phyloP scores from a whole-genome alignment of 1,139 yeast genomes.

The Diutina mesorugosa region DNA sequence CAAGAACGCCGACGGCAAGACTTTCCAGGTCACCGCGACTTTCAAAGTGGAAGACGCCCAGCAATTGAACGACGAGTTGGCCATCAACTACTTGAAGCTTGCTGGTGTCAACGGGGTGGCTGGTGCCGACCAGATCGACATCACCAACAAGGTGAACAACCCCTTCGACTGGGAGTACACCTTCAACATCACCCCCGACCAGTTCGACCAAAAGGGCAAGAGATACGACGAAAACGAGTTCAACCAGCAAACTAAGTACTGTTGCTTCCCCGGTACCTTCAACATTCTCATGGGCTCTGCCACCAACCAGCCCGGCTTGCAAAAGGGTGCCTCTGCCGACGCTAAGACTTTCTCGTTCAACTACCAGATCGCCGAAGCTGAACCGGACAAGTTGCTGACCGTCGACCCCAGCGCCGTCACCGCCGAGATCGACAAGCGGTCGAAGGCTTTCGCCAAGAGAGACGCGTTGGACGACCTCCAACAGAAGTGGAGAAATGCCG shows the following conservation, averaged over 20 bases:
- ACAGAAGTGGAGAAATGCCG: not conserved
- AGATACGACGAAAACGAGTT: not conserved
- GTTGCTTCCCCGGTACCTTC: not conserved
- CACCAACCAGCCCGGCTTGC: not conserved
- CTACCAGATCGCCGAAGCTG: not conserved
- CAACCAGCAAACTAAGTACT: not conserved
- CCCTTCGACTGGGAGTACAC: slow-evolving; percentile 1
- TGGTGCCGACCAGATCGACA: not conserved
- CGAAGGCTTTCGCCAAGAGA: not conserved
- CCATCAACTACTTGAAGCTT: not conserved
- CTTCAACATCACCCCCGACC: not conserved
- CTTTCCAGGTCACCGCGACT: not conserved
- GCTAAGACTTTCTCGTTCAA: not conserved
- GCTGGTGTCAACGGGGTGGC: not conserved
- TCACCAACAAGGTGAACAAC: not conserved
- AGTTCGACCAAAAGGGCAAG: not conserved
- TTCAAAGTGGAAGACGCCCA: not conserved
- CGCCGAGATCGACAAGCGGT: not conserved
- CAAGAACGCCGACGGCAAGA: slow-evolving; percentile 1
- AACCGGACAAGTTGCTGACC: not conserved
- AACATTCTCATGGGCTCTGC: not conserved
- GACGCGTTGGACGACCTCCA: not conserved
- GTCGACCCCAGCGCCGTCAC: not conserved
- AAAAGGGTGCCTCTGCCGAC: not conserved
- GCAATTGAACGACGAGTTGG: not conserved